A percentile compares a stretch with the other conserved stretches of the same genome.
These are phyloP conservation scores for Torulaspora maleeae DNA, from an alignment of 805 yeast species.

Conservation along the genomic window DNA sequence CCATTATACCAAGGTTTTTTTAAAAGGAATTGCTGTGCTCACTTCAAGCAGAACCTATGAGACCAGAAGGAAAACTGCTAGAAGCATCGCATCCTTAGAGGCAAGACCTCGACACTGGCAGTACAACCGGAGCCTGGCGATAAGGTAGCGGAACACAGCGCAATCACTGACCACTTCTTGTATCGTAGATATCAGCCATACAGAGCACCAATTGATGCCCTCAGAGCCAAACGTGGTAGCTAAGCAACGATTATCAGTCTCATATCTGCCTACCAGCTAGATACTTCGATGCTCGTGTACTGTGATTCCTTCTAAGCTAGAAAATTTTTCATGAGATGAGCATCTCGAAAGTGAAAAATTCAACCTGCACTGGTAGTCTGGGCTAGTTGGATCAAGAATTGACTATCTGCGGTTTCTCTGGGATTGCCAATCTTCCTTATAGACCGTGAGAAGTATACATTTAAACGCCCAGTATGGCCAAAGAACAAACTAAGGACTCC, in stretches of 20 bases:
- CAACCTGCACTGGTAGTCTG: background rate
- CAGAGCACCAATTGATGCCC: too few species aligned
- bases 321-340: constrained; percentile 7
- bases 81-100: too few species aligned
- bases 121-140: too few species aligned
- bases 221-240: too few species aligned
- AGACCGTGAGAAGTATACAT: background rate
- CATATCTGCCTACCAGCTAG: background rate
- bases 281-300: background rate
- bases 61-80: too few species aligned
- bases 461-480: constrained; percentile 5
- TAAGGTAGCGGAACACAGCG: too few species aligned
- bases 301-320: background rate
- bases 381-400: background rate
- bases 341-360: background rate
- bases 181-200: too few species aligned
- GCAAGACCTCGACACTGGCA: too few species aligned
- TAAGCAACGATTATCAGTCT: too few species aligned
- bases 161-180: too few species aligned
- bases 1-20: background rate
- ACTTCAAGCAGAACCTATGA: too few species aligned
- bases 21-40: too few species aligned
- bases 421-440: background rate
- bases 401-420: background rate
- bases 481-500: constrained; percentile 16